Base-by-base conservation (phyloP, 2,329 filamentous ascomycete genomes). In the Ophiobolus disseminans region DNA sequence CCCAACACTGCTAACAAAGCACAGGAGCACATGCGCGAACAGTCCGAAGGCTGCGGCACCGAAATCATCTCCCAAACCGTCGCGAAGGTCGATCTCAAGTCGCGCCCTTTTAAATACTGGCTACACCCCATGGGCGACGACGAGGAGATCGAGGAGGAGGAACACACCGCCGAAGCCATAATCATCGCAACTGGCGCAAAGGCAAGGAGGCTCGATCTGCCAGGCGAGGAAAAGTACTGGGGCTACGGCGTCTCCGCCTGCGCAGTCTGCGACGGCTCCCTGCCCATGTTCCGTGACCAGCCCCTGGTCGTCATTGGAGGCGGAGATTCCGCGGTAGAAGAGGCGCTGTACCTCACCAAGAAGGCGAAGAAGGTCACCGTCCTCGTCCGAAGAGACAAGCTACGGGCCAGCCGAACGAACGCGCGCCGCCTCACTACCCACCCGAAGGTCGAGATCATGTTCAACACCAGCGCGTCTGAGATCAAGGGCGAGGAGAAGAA, bases 201-300 rank as follows among this genome's bases (percentile, higher is more conserved):
- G 55, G 94, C 94, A 26, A 83, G 90, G 60, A 85, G 95, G 56
- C 79, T 99, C 45, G 80, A 88, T 73, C 84, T 99, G 37, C 80
- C 86, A 10, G 95, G 94, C 45, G 94, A 99, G 80, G 89, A 96
- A 45, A 89, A 87, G 74, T 99, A 91, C 84, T 99, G 95, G 95
- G 92, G 96, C 73, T 94, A 89, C 73, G 94, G 94, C 62, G 91
- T 99, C 71, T 94, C 89, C 42, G 94, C 94, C 40, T 99, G 94
- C 76, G 94, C 94, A 25, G 94, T 99, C 39, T 99, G 94, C 77
- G 94, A 99, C 71, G 94, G 94, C 57, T 94, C 92, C 40, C 88
- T 97, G 37, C 94, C 94, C 52, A 97, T 99, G 75, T 99, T 96
- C 86, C 85, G 93, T 65, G 91, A 97, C 76, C 96, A 96, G 82